These are phyloP conservation scores for Podospora pseudocomata DNA, from an alignment of 495 filamentous ascomycete genomes.

Conservation along the genomic window DNA sequence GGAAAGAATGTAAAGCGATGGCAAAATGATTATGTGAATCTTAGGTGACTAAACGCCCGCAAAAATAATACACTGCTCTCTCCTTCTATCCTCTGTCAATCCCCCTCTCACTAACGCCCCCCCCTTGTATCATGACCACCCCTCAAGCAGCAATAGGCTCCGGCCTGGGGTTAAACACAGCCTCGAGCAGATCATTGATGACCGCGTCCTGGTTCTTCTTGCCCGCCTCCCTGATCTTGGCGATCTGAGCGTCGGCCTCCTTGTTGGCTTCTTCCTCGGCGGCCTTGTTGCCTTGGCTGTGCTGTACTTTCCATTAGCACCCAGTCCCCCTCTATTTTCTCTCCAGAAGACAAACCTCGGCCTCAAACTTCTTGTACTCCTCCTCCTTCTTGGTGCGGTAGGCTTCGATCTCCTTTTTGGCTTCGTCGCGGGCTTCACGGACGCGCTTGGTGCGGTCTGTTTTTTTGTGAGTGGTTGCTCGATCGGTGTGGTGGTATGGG, in stretches of 20 bases:
- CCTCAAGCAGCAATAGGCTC: slow-evolving; percentile 6
- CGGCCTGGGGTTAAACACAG: slow-evolving; percentile 53
- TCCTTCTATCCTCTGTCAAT: not conserved
- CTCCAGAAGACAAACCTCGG: slow-evolving; percentile 59
- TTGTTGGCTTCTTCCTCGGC: slow-evolving; percentile 81
- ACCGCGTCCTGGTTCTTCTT: slow-evolving; percentile 75
- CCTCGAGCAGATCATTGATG: slow-evolving; percentile 71
- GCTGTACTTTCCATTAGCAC: slow-evolving; percentile 45
- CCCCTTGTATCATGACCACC: too few species aligned
- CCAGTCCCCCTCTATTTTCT: not conserved
- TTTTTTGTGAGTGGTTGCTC: slow-evolving; percentile 1
- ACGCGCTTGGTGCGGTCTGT: slow-evolving; percentile 94
- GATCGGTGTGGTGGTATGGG: not conserved
- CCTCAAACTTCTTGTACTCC: slow-evolving; percentile 92
- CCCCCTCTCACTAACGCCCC: not conserved
- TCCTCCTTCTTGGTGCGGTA: slow-evolving; percentile 87
- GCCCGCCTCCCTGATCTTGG: slow-evolving; percentile 76
- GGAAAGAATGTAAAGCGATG: slow-evolving; percentile 5
- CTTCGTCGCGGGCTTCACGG: slow-evolving; percentile 89
- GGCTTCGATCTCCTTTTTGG: slow-evolving; percentile 96
- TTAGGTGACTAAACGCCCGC: not conserved
- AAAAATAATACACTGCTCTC: not conserved
- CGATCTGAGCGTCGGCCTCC: slow-evolving; percentile 75
- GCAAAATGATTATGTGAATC: not conserved
- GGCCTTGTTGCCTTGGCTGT: slow-evolving; percentile 81